Evolutionary conservation across 352 stramenopile genomes (phyloP).

Genomic region (Globisporangium rhizosaccharum): DNA sequence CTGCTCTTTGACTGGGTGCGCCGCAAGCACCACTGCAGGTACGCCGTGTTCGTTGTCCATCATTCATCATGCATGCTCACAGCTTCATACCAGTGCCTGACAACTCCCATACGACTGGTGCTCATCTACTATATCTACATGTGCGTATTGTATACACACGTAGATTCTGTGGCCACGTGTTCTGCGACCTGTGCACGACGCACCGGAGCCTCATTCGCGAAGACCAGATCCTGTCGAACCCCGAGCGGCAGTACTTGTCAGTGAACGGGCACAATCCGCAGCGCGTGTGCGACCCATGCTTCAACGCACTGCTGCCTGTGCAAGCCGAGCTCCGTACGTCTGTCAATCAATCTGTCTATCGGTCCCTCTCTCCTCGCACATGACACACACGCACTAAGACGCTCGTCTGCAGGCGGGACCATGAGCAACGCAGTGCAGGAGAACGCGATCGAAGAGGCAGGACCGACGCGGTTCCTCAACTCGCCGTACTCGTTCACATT

Average conservation of each 20-base stretch:
- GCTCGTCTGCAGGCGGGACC: slow-evolving; percentile 32
- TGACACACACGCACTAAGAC: not conserved
- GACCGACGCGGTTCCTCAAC: slow-evolving; percentile 74
- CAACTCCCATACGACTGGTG: slow-evolving; percentile 3
- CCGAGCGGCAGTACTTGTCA: slow-evolving; percentile 65
- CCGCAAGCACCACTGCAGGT: slow-evolving; percentile 88
- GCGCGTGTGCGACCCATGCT: slow-evolving; percentile 77
- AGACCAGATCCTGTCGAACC: slow-evolving; percentile 70
- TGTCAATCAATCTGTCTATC: not conserved
- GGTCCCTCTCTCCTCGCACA: not conserved
- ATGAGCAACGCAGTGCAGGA: slow-evolving; percentile 81
- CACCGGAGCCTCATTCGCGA: slow-evolving; percentile 67
- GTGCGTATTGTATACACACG: not conserved
- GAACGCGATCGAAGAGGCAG: slow-evolving; percentile 60
- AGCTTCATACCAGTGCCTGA: not conserved
- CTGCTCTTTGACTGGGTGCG: slow-evolving; percentile 87
- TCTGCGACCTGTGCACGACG: slow-evolving; percentile 69
- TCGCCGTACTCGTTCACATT: slow-evolving; percentile 87
- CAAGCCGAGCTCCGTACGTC: slow-evolving; percentile 64
- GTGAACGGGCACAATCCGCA: slow-evolving; percentile 82
- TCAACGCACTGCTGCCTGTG: slow-evolving; percentile 45
- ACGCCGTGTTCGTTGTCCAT: not conserved
- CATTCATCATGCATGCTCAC: not conserved
- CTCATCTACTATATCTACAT: not conserved
- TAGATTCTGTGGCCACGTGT: slow-evolving; percentile 71